Evolutionary conservation across 228 moss, liverwort and hornwort genomes (phyloP), one percentile per base, ranked within the genome.

Genomic region (Sphagnum fallax): DNA sequence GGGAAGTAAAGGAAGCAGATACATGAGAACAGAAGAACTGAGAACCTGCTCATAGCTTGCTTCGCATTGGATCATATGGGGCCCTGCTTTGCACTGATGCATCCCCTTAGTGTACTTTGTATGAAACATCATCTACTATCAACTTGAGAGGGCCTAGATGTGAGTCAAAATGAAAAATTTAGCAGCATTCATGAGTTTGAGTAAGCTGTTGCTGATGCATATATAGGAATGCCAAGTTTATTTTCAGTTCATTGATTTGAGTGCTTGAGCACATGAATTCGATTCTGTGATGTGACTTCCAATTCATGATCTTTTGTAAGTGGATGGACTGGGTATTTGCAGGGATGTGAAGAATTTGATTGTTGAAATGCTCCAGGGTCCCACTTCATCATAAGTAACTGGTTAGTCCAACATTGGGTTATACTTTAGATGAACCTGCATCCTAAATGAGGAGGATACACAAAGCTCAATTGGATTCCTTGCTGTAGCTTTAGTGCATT

Each of bases 261-360:
- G 55, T 50, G 14, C 48, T 10, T 55, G 9, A 64, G 15, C 16
- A 64, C 16, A 7, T 8, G 8, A 9, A 64, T 7, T 8, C 1
- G 1, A 64, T 7, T 16, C 16, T 64, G 47, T 16, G 63, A 7
- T 64, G 16, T 7, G 16, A n/a, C 63, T 64, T 64, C 16, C 10
- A 16, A 64, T 64, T 16, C 16, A 8, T 64, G 15, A 16, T 8
- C 9, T 16, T 16, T 16, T 64, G 16, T 48, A 7, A 64, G 8
- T 64, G 16, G 16, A 1, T 64, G 63, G 16, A 8, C 15, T 7
- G 47, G 9, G 63, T 10, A 8, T 64, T 14, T 72, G 16, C 84
- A 93, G 93, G 87, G 93, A 84, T 77, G 83, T 98, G 68, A 98
- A 98, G 77, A 83, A 80, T 48, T 82, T 98, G 52, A 93, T 98